Conservation (phyloP, 1,284 basidiomycete genomes). For the Moniliophthora roreri region DNA sequence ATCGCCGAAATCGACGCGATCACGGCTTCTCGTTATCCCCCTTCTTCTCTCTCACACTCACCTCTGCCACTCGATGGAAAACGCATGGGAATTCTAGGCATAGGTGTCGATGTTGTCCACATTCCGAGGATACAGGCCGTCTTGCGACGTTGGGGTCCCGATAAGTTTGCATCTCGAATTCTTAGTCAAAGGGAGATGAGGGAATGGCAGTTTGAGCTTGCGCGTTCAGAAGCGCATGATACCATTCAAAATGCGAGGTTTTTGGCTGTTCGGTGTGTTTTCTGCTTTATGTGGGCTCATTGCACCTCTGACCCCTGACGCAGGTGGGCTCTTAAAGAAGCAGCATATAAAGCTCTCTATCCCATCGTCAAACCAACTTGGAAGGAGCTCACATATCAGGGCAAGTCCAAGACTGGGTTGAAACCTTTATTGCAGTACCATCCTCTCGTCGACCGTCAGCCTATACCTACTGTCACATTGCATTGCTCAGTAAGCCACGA, state of each 20-base stretch:
- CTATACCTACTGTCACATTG: conserved; percentile 32
- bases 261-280: conserved; percentile 64
- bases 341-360: conserved; percentile 86
- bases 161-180: conserved; percentile 58
- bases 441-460: conserved; percentile 22
- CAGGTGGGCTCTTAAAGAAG: conserved; percentile 88
- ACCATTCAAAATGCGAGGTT: conserved; percentile 33
- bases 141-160: conserved; percentile 47
- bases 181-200: conserved; percentile 55
- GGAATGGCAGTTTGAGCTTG: conserved; percentile 40
- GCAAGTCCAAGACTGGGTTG: conserved; percentile 28
- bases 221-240: conserved; percentile 13
- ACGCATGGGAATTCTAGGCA: conserved; percentile 63
- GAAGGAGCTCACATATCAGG: conserved; percentile 69
- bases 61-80: background rate
- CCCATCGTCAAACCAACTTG: conserved; percentile 64
- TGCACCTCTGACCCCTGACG: conserved; percentile 1
- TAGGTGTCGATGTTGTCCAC: conserved; percentile 79
- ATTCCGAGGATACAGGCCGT: conserved; percentile 64
- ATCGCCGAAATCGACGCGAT: no score
- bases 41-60: background rate
- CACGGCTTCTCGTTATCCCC: background rate
- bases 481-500: conserved; percentile 84
- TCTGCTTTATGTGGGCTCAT: background rate
- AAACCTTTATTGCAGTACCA: conserved; percentile 56